phyloP scores from a whole-genome alignment of 345 rosid genomes.

The Hirschfeldia incana region DNA sequence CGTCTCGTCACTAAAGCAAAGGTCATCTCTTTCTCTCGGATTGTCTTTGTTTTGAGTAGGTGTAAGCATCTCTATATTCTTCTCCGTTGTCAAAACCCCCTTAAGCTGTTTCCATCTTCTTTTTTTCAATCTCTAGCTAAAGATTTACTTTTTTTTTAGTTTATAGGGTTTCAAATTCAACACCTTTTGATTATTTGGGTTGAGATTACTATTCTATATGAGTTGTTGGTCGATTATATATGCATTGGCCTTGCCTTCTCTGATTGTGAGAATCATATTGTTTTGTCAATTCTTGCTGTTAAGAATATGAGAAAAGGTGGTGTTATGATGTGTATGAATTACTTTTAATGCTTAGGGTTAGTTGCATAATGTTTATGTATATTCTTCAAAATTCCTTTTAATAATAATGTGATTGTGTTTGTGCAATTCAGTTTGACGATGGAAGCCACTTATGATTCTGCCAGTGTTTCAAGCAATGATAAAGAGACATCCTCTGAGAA shows the following conservation, averaged over 20 bases:
- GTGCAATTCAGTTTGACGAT: slow-evolving; percentile 8
- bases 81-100: too few species aligned
- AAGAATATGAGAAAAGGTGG: not conserved
- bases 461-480: slow-evolving; percentile 7
- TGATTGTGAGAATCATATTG: too few species aligned
- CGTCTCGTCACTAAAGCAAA: not conserved
- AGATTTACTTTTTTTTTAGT: too few species aligned
- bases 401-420: not conserved
- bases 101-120: too few species aligned
- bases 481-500: slow-evolving; percentile 19
- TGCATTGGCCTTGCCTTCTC: too few species aligned
- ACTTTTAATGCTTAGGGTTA: not conserved
- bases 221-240: too few species aligned
- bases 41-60: too few species aligned
- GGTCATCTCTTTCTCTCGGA: not conserved
- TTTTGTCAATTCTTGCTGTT: not conserved
- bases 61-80: not conserved
- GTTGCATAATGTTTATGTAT: not conserved
- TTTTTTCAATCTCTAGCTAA: too few species aligned
- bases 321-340: not conserved
- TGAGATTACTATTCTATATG: too few species aligned
- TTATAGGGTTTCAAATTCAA: too few species aligned
- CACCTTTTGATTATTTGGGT: too few species aligned
- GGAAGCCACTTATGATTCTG: slow-evolving; percentile 33
- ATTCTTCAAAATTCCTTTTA: not conserved